Percentiles rank a stretch among this genome's conserved stretches.
Evolutionary conservation across 208 protist species (phyloP).

Genomic region (Leishmania guyanensis): DNA sequence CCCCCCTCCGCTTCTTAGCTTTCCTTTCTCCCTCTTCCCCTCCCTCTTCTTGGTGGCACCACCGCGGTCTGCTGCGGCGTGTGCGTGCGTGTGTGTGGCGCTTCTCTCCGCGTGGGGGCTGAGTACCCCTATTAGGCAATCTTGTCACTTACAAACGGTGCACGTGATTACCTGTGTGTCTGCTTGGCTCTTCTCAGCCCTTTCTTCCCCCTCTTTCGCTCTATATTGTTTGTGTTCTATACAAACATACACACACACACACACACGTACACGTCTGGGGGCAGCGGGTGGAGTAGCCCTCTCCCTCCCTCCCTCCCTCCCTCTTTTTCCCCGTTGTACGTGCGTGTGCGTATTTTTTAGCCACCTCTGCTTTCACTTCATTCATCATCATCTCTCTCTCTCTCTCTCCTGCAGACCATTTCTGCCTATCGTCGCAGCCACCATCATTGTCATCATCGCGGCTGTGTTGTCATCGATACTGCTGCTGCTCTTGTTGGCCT

Average conservation of each 20-base stretch:
- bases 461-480: not conserved
- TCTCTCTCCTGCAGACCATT: not conserved
- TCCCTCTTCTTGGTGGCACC: not conserved
- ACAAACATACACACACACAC: not conserved
- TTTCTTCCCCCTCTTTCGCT: not conserved
- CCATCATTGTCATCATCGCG: not conserved
- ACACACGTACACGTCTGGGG: not conserved
- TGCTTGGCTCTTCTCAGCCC: not conserved
- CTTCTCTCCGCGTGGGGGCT: too few species aligned
- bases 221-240: not conserved
- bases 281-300: not conserved
- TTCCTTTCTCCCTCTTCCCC: not conserved
- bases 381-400: not conserved
- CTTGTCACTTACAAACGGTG: not conserved
- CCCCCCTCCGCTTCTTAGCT: not conserved
- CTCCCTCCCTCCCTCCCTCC: not conserved
- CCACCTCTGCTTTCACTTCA: constrained; percentile 1
- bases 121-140: too few species aligned
- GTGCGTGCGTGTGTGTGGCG: not conserved
- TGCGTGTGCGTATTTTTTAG: not conserved
- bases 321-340: not conserved
- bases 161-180: not conserved
- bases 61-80: not conserved
- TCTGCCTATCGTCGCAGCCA: not conserved
- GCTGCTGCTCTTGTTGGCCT: not conserved